Evolutionary conservation across 176 grass and related monocot genomes (phyloP).

Genomic region (Pontederia paniculata): DNA sequence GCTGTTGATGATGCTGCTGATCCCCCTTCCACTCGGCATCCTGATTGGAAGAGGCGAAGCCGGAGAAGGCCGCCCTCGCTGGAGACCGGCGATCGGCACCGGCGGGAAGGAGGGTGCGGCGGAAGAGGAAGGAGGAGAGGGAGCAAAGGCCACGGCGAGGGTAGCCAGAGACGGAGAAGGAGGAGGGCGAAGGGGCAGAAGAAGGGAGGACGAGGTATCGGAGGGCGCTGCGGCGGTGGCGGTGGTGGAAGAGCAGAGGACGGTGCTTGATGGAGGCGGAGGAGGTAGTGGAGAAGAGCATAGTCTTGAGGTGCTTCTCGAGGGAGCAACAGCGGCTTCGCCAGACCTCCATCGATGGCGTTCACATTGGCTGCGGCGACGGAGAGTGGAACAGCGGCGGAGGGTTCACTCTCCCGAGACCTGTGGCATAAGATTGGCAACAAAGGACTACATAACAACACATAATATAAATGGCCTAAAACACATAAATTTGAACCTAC

Average conservation of each 20-base stretch:
- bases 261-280: neutral
- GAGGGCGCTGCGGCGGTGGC: conserved; percentile 38
- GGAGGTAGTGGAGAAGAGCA: neutral
- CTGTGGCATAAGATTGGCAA: too few species aligned
- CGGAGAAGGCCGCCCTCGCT: conserved; percentile 22
- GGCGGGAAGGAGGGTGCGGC: too few species aligned
- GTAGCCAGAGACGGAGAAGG: neutral
- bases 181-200: neutral
- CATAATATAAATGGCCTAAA: too few species aligned
- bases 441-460: too few species aligned
- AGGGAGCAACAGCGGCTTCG: neutral
- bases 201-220: conserved; percentile 9
- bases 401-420: neutral
- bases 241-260: conserved; percentile 38
- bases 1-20: neutral
- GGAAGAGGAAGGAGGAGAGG: too few species aligned
- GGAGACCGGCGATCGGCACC: conserved; percentile 14
- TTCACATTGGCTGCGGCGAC: neutral
- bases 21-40: neutral
- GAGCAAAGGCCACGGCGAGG: too few species aligned
- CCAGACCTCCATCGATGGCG: conserved; percentile 3
- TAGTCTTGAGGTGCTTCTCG: neutral
- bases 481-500: too few species aligned
- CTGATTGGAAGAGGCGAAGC: neutral
- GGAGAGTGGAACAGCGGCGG: neutral